Conservation (phyloP, 2,329 filamentous ascomycete genomes). For the Aaosphaeria pasadenensis region DNA sequence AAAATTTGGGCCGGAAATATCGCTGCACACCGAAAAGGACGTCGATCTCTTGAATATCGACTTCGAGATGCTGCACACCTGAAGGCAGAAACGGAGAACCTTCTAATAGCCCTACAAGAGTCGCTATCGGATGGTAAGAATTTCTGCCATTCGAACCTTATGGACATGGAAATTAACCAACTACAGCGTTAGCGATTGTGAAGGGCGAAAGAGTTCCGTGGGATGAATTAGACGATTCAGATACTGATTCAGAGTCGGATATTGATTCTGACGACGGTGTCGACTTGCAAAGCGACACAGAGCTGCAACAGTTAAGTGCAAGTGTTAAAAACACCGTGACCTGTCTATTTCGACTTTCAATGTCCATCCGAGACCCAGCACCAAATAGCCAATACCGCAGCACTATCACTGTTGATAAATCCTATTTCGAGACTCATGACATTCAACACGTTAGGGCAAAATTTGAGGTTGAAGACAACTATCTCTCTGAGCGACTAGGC, state of each 20-base stretch:
- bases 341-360: constrained; percentile 31
- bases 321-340: constrained; percentile 20
- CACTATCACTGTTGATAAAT: constrained; percentile 21
- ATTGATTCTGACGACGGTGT: neutral
- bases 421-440: constrained; percentile 23
- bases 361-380: constrained; percentile 30
- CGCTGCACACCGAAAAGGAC: constrained; percentile 29
- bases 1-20: constrained; percentile 35
- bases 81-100: constrained; percentile 11
- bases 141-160: neutral
- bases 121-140: constrained; percentile 15
- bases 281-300: constrained; percentile 11
- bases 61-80: constrained; percentile 30
- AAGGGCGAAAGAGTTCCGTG: constrained; percentile 14
- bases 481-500: constrained; percentile 23
- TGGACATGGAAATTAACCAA: neutral
- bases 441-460: constrained; percentile 22
- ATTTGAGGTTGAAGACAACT: constrained; percentile 11
- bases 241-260: constrained; percentile 8
- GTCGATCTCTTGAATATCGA: constrained; percentile 29
- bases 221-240: constrained; percentile 13
- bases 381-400: constrained; percentile 23
- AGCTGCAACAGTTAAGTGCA: constrained; percentile 18
- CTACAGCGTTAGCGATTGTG: constrained; percentile 9
- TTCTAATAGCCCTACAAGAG: constrained; percentile 16